Evolutionary conservation across 345 rosid genomes (phyloP).

Genomic region (Aurinia saxatilis): DNA sequence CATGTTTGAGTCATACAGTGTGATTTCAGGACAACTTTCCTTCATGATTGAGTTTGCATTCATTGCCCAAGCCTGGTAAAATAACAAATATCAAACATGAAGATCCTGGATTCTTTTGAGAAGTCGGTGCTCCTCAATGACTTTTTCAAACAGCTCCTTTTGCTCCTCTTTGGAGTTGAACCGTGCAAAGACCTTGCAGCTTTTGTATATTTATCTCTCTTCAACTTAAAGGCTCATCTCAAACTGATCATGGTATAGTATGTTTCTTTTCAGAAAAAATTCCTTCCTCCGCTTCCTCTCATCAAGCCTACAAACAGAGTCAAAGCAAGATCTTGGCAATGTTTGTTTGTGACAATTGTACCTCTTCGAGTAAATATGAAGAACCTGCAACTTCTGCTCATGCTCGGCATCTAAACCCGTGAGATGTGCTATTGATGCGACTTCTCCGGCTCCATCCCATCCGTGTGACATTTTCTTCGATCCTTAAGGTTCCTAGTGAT

Average conservation of each 20-base stretch:
- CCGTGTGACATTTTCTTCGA: no score
- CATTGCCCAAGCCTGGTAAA: conserved; percentile 3
- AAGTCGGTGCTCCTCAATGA: conserved; percentile 64
- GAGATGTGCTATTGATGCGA: no score
- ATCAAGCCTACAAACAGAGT: conserved; percentile 61
- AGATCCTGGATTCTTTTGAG: conserved; percentile 74
- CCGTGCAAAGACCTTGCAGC: conserved; percentile 69
- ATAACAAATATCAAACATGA: conserved; percentile 49
- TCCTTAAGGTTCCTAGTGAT: no score
- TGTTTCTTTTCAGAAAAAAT: conserved; percentile 76
- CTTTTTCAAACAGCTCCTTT: conserved; percentile 53
- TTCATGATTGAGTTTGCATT: neutral
- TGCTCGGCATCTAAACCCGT: conserved; percentile 74
- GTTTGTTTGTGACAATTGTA: conserved; percentile 17
- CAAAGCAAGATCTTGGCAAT: neutral
- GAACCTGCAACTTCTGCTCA: conserved; percentile 71
- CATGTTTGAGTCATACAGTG: no score
- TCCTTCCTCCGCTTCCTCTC: conserved; percentile 96
- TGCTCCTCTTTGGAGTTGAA: conserved; percentile 90
- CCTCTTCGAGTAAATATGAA: conserved; percentile 81
- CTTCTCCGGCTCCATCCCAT: no score
- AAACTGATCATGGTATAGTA: conserved; percentile 61
- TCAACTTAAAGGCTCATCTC: conserved; percentile 64
- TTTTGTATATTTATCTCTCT: conserved; percentile 61
- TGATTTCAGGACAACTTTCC: no score